Evolutionary conservation across 129 eudicot genomes (phyloP).

Genomic region (Flaveria linearis): DNA sequence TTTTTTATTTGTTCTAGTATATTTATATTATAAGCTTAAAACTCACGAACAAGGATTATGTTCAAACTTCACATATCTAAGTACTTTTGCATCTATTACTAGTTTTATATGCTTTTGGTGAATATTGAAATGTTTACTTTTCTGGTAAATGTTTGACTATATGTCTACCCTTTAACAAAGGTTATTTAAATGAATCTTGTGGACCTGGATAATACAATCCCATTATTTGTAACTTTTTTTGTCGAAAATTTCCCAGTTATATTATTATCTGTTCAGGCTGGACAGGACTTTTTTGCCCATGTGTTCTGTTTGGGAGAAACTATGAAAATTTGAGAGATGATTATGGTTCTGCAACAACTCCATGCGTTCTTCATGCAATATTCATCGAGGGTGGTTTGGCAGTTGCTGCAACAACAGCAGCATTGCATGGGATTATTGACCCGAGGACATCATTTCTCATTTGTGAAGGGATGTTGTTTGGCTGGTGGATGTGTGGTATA

Average conservation of each 20-base stretch:
- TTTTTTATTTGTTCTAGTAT: neutral
- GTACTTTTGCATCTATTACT: neutral
- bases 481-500: constrained; percentile 99
- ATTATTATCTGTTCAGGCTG: constrained; percentile 51
- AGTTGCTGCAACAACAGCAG: constrained; percentile 75
- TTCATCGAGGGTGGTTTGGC: constrained; percentile 92
- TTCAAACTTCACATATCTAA: neutral
- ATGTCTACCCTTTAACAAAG: neutral
- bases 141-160: neutral
- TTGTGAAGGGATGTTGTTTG: constrained; percentile 76
- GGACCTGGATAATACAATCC: neutral
- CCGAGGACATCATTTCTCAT: constrained; percentile 80
- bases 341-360: constrained; percentile 71
- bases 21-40: neutral
- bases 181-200: neutral
- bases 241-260: constrained; percentile 15
- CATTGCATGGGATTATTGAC: constrained; percentile 72
- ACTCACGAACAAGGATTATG: neutral
- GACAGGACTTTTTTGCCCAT: constrained; percentile 97
- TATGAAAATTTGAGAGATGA: constrained; percentile 83
- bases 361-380: constrained; percentile 90
- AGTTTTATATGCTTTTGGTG: constrained; percentile 8
- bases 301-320: constrained; percentile 90
- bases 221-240: neutral
- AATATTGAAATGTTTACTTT: neutral